phyloP scores from a whole-genome alignment of 1,284 basidiomycete genomes.

The Tylopilus sp. region DNA sequence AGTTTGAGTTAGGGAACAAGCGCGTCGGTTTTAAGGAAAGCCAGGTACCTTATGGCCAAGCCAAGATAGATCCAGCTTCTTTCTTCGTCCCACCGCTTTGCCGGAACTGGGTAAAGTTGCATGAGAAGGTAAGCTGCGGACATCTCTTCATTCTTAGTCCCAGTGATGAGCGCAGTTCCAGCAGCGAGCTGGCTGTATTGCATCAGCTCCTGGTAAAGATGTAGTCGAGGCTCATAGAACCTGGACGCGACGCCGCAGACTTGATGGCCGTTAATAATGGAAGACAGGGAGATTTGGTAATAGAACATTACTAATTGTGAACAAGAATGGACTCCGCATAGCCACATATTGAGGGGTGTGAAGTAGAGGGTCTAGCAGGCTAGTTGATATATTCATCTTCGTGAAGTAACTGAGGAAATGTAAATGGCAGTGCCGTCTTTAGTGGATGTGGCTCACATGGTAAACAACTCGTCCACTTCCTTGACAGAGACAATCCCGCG shows the following conservation, averaged over 20 bases:
- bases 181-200: constrained; percentile 70
- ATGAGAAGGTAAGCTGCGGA: constrained; percentile 71
- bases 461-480: constrained; percentile 76
- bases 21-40: background rate
- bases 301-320: constrained; percentile 69
- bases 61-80: constrained; percentile 77
- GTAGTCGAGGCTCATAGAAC: constrained; percentile 62
- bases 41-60: constrained; percentile 62
- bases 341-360: constrained; percentile 71
- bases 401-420: constrained; percentile 58
- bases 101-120: constrained; percentile 69
- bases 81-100: constrained; percentile 75
- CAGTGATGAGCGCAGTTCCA: constrained; percentile 66
- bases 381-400: constrained; percentile 70
- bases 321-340: constrained; percentile 73
- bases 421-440: constrained; percentile 3
- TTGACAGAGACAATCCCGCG: constrained; percentile 63
- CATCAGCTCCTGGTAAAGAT: constrained; percentile 64
- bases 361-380: constrained; percentile 67
- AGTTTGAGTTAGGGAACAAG: constrained; percentile 2
- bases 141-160: constrained; percentile 72
- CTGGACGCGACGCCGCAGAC: constrained; percentile 77
- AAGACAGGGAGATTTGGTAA: background rate
- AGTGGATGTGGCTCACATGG: constrained; percentile 51
- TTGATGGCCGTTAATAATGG: constrained; percentile 29